These are phyloP conservation scores for Eucalyptus guilfoylei DNA, from an alignment of 345 rosid genomes.

Conservation along the genomic window DNA sequence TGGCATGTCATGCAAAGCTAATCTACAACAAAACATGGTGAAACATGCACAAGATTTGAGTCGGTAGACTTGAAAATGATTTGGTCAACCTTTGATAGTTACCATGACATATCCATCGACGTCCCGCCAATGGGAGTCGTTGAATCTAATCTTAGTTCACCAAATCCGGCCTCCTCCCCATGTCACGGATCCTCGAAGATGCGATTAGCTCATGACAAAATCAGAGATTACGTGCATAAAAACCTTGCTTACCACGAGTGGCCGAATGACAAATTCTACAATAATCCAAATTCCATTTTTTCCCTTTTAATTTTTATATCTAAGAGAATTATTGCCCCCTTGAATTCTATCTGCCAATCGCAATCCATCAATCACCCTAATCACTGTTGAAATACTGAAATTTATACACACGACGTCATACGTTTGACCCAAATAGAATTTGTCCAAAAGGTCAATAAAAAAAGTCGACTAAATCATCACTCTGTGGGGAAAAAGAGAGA, in stretches of 20 bases:
- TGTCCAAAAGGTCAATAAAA: not conserved
- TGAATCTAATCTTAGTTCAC: not conserved
- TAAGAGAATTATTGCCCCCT: not conserved
- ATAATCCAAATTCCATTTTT: not conserved
- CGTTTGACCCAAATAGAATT: not conserved
- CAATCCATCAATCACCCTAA: not conserved
- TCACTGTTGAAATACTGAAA: not conserved
- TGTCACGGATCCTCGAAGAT: not conserved
- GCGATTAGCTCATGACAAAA: not conserved
- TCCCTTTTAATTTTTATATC: not conserved
- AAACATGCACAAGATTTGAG: not conserved
- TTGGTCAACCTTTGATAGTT: not conserved
- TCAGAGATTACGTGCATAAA: not conserved
- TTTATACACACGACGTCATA: not conserved
- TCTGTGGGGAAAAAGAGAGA: too few species aligned
- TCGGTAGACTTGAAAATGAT: not conserved
- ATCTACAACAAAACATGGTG: not conserved
- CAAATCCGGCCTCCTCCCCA: not conserved
- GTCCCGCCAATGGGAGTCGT: not conserved
- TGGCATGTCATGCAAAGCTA: not conserved
- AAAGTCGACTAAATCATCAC: not conserved
- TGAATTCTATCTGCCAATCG: not conserved
- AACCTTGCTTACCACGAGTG: not conserved
- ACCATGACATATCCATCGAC: not conserved
- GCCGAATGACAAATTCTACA: not conserved